phyloP scores from a whole-genome alignment of 192 early-diverging fungal species.

The Tieghemiomyces parasiticus region DNA sequence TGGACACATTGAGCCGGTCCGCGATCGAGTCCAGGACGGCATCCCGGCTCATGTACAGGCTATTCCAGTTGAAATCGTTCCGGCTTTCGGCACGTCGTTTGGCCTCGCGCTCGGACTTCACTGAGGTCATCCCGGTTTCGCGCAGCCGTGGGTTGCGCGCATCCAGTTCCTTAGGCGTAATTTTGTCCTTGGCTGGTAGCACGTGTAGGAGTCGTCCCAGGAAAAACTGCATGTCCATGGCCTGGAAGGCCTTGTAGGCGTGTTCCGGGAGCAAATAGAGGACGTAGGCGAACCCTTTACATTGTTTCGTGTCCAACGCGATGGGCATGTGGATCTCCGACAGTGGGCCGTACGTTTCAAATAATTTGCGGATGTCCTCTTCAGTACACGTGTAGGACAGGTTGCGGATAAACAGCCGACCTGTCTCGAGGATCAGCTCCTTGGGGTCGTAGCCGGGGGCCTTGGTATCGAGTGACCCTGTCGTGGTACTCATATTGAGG shows the following conservation, averaged over 20 bases:
- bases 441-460: constrained; percentile 21
- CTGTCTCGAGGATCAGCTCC: constrained; percentile 81
- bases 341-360: constrained; percentile 79
- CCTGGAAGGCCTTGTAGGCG: constrained; percentile 74
- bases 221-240: constrained; percentile 72
- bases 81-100: constrained; percentile 60
- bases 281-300: constrained; percentile 88
- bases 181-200: constrained; percentile 77
- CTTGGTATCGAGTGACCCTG: constrained; percentile 8
- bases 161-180: constrained; percentile 39
- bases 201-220: constrained; percentile 87
- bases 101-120: constrained; percentile 73
- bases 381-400: constrained; percentile 80
- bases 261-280: constrained; percentile 84
- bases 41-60: constrained; percentile 90
- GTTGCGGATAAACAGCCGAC: constrained; percentile 87
- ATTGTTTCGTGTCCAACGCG: constrained; percentile 76
- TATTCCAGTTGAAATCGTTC: constrained; percentile 93
- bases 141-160: constrained; percentile 12
- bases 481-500: no score
- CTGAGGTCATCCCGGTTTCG: constrained; percentile 26
- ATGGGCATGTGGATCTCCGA: constrained; percentile 94
- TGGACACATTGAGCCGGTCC: constrained; percentile 74
- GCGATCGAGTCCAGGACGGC: constrained; percentile 92
- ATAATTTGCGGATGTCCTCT: constrained; percentile 67